Evolutionary conservation across 1,139 yeast species (phyloP).

Genomic region (Debaryomycetaceae sp.): DNA sequence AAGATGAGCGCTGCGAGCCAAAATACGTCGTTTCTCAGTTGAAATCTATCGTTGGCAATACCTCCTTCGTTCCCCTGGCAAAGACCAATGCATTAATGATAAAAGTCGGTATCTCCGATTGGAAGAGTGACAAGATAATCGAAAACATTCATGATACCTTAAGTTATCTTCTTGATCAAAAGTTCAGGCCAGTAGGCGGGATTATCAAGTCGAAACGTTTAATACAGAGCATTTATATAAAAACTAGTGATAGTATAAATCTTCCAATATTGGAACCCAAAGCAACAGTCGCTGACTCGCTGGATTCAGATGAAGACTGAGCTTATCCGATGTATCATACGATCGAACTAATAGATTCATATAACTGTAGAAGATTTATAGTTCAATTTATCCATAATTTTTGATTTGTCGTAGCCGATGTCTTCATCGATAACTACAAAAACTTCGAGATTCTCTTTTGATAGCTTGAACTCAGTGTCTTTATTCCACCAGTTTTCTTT

Average conservation of each 20-base stretch:
- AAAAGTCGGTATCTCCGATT: constrained; percentile 51
- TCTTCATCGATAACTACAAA: background rate
- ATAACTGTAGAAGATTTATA: too few species aligned
- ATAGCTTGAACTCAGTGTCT: background rate
- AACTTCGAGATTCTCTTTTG: background rate
- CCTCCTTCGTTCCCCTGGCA: constrained; percentile 57
- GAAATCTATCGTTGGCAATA: constrained; percentile 56
- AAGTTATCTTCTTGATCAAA: constrained; percentile 44
- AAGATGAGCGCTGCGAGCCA: constrained; percentile 58
- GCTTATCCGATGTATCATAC: background rate
- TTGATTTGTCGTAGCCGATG: too few species aligned
- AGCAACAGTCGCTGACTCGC: constrained; percentile 5
- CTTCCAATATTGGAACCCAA: constrained; percentile 34
- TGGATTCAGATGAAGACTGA: background rate
- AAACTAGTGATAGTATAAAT: constrained; percentile 63
- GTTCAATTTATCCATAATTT: too few species aligned
- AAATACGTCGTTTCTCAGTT: constrained; percentile 59
- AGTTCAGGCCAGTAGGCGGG: constrained; percentile 58
- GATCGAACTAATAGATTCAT: too few species aligned
- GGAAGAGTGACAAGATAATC: constrained; percentile 40
- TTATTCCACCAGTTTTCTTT: background rate
- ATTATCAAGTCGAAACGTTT: constrained; percentile 38
- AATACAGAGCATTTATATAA: constrained; percentile 52
- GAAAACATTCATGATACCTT: constrained; percentile 57
- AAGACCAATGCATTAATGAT: constrained; percentile 50